Evolutionary conservation across 2,329 filamentous ascomycete genomes (phyloP), one percentile per base, ranked within the genome.

Genomic region (Thelonectria rubi): DNA sequence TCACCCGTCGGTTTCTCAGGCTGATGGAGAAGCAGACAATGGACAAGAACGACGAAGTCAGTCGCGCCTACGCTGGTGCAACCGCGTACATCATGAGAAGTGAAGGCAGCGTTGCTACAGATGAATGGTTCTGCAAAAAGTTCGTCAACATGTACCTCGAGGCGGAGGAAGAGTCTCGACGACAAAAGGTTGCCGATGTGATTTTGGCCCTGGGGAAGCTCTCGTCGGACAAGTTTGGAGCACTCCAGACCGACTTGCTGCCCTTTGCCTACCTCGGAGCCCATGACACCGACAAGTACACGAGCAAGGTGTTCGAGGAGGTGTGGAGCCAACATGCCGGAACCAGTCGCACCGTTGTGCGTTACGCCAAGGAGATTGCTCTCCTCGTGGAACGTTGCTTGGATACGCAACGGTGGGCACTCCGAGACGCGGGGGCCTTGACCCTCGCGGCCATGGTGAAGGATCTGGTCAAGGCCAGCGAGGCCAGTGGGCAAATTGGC

Each of bases 311-410:
- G n/a, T 97, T 96, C 72, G 83, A 87, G 39, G 91, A 93, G 58
- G 92, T 93, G 0, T 99, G 95, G 95, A 86, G 87, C 50, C 92
- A 97, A 69, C 94, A 97, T 72, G 94, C 96, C 0, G 94, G 94
- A 51, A 94, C 93, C 46, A 88, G 86, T 32, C 88, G 94, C 30
- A 90, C 92, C 0, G 92, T 97, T 5, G 85, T 91, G 48, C 85
- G 97, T 1, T 97, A 97, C 73, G 84, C 97, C 7, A 84, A 84
- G 39, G 95, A 99, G 77, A 97, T 98, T 67, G 83, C 91, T 4
- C 78, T 77, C 0, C 82, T 98, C 1, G 86, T 89, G 1, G 82
- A 86, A 37, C 81, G 83, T 37, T 86, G 92, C 55, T 81, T 98
- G 8, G 89, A 91, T 34, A 93, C 91, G 2, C 86, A 91, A 2